Evolutionary conservation across 495 filamentous ascomycete genomes (phyloP).

Genomic region (Neurospora terricola): DNA sequence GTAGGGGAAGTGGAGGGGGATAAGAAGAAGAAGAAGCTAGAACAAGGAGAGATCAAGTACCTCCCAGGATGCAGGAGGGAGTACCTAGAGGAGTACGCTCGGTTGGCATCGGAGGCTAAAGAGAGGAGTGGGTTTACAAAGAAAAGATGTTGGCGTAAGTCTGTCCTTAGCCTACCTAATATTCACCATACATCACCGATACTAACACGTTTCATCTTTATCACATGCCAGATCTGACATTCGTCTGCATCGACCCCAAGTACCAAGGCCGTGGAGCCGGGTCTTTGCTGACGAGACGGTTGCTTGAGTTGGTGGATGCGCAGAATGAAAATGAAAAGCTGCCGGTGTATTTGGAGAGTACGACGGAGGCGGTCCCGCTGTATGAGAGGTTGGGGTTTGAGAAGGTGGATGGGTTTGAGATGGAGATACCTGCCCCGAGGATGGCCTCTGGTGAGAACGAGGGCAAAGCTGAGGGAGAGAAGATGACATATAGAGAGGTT

Average conservation of each 20-base stretch:
- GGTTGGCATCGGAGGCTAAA: conserved; percentile 22
- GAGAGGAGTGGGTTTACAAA: conserved; percentile 15
- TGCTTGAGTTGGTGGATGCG: conserved; percentile 17
- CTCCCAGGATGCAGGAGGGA: conserved; percentile 12
- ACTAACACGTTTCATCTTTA: neutral
- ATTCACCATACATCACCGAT: too few relatives aligned
- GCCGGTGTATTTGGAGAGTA: conserved; percentile 35
- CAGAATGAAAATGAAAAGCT: conserved; percentile 22
- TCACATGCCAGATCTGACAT: conserved; percentile 17
- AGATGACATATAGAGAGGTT: conserved; percentile 15
- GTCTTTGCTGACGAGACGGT: conserved; percentile 20
- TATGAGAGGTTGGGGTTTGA: conserved; percentile 34
- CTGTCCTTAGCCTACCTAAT: too few relatives aligned
- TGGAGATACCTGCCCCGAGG: conserved; percentile 12
- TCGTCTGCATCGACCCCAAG: conserved; percentile 32
- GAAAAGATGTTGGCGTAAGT: conserved; percentile 16
- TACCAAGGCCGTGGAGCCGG: conserved; percentile 34
- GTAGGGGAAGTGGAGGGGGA: neutral
- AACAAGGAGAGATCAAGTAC: conserved; percentile 7
- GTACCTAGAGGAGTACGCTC: conserved; percentile 24
- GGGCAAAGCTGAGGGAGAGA: neutral
- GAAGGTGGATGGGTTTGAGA: conserved; percentile 19
- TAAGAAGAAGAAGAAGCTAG: conserved; percentile 13
- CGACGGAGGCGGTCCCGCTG: conserved; percentile 27
- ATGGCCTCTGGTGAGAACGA: neutral